phyloP scores from a whole-genome alignment of 352 stramenopile genomes.

The Thraustochytrium striatum region DNA sequence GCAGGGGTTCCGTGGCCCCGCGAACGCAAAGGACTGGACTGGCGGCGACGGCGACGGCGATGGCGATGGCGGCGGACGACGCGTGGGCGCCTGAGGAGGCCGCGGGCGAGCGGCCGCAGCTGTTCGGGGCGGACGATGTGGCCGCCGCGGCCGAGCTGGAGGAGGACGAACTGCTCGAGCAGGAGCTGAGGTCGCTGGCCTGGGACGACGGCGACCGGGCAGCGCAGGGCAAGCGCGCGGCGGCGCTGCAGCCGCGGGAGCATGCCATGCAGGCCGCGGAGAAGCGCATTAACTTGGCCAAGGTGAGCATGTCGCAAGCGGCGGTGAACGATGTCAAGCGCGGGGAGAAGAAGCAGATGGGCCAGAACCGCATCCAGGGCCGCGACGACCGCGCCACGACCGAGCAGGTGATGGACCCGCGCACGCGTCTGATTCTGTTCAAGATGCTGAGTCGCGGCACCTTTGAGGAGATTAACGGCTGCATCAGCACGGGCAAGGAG shows the following conservation, averaged over 20 bases:
- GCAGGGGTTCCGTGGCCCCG: too few species aligned
- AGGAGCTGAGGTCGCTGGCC: too few species aligned
- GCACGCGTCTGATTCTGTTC: conserved; percentile 97
- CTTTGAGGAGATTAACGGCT: conserved; percentile 95
- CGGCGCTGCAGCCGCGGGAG: conserved; percentile 21
- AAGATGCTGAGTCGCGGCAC: conserved; percentile 94
- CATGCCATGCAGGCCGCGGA: not conserved
- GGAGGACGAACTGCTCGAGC: too few species aligned
- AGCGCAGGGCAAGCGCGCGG: too few species aligned
- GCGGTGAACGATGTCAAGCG: conserved; percentile 17
- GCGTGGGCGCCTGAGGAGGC: too few species aligned
- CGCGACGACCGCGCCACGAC: conserved; percentile 95
- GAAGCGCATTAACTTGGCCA: conserved; percentile 17
- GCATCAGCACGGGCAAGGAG: conserved; percentile 97
- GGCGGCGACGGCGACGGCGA: too few species aligned
- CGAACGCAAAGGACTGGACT: too few species aligned
- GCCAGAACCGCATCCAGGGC: conserved; percentile 56
- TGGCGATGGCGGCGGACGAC: too few species aligned
- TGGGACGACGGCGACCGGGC: too few species aligned
- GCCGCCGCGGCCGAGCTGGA: too few species aligned
- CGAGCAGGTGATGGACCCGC: conserved; percentile 94
- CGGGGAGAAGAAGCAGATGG: conserved; percentile 21
- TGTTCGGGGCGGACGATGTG: too few species aligned
- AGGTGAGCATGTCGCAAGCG: conserved; percentile 28
- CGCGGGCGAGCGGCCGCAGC: too few species aligned